These are phyloP conservation scores for Asparagopsis taxiformis DNA, from an alignment of 31 red algal species.

Conservation along the genomic window DNA sequence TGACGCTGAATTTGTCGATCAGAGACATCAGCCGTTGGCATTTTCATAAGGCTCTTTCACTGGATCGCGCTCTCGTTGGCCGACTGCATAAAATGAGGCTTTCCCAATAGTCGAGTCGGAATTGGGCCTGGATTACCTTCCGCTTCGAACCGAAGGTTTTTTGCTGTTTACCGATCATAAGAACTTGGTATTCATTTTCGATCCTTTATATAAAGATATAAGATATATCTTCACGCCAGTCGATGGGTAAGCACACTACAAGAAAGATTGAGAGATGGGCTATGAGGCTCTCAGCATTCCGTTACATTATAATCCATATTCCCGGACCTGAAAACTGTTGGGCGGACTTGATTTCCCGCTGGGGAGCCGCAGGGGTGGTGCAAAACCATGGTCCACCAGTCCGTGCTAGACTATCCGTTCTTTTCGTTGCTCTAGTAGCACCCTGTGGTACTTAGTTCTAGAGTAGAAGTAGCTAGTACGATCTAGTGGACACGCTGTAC, in stretches of 20 bases:
- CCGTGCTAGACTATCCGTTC: too few relatives aligned
- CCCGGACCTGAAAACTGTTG: constrained; percentile 21
- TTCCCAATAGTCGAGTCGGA: constrained; percentile 2
- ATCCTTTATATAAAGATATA: too few relatives aligned
- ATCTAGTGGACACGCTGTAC: too few relatives aligned
- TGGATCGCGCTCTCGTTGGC: neutral
- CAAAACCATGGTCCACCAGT: too few relatives aligned
- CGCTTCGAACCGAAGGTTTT: neutral
- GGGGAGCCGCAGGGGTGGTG: too few relatives aligned
- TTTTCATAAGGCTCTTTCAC: constrained; percentile 5
- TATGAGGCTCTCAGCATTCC: neutral
- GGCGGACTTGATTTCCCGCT: constrained; percentile 19
- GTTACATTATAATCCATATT: constrained; percentile 10
- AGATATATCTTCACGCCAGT: too few relatives aligned
- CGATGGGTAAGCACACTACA: constrained; percentile 8
- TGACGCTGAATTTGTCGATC: constrained; percentile 1
- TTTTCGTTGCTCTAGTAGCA: too few relatives aligned
- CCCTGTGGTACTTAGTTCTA: too few relatives aligned
- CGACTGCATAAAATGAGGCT: constrained; percentile 19
- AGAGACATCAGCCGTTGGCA: constrained; percentile 9
- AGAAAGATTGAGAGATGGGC: constrained; percentile 35
- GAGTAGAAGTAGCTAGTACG: too few relatives aligned
- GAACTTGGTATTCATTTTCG: neutral
- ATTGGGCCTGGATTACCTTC: constrained; percentile 11
- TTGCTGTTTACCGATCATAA: constrained; percentile 11